Base-by-base conservation (phyloP, 208 protist genomes). In the Angomonas ambiguus region DNA sequence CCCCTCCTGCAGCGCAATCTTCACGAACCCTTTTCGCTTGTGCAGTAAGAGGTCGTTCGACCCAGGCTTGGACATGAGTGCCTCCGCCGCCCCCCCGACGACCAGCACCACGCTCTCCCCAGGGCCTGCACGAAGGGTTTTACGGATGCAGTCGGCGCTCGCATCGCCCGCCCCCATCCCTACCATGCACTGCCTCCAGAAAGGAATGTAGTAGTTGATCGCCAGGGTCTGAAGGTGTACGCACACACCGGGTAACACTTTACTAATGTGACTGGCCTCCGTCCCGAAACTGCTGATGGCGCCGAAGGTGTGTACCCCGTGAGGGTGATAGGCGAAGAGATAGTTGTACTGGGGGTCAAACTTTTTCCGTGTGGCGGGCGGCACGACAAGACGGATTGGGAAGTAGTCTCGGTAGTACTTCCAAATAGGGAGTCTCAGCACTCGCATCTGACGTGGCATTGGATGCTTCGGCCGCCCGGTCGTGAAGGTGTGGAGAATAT, bases 281-380 rank as follows among this genome's bases (percentile, higher is more conserved):
- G 80, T 38, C 11, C 74, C 80, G 58, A 97, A 91, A 70, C 70
- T 84, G n/a, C 89, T 48, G 33, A 95, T 73, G 0, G 85, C 88
- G 25, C 93, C 93, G 67, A 95, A 97, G 45, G 83, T 75, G 69
- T 96, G 85, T 13, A 96, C 77, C 25, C 85, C 87, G 74, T 97
- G 93, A 6, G 93, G 93, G 73, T 96, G 91, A 64, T 91, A 85
- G 18, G 76, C 76, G 65, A 97, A 96, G 32, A 97, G 73, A 72
- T 96, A 96, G 72, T 93, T 93, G 48, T 75, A 68, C 16, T 53
- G 51, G 27, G 24, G 57, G 53, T 91, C 73, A 56, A 93, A 86
- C 48, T 63, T 48, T 6, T 51, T 63, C 8, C 79, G 77, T 25
- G 85, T 79, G 20, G 61, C n/a, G 8, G 65, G 55, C 0, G 80